phyloP scores from a whole-genome alignment of 2,329 filamentous ascomycete species.

The Talaromyces islandicus region DNA sequence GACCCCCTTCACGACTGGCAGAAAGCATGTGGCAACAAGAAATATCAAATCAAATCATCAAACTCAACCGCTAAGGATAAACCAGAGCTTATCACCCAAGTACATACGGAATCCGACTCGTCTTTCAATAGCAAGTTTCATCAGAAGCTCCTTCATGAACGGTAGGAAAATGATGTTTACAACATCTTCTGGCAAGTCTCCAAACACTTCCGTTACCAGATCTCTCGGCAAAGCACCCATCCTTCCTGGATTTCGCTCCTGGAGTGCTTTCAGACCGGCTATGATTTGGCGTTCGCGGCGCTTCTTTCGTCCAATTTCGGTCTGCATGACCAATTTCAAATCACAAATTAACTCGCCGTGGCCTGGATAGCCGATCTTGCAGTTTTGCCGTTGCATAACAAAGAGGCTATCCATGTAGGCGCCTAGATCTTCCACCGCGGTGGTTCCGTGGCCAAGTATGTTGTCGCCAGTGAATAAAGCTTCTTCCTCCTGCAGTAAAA shows the following conservation, averaged over 20 bases:
- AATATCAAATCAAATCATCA: not conserved
- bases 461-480: constrained; percentile 79
- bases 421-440: constrained; percentile 35
- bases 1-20: too few species aligned
- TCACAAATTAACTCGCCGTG: constrained; percentile 38
- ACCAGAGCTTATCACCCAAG: constrained; percentile 35
- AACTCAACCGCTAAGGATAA: constrained; percentile 7
- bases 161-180: constrained; percentile 36
- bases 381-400: constrained; percentile 29
- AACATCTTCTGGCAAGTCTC: constrained; percentile 26
- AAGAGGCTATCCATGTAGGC: constrained; percentile 30
- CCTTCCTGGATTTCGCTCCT: not conserved
- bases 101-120: constrained; percentile 37
- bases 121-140: constrained; percentile 39
- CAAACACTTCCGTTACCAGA: constrained; percentile 41
- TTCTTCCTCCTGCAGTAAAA: constrained; percentile 64
- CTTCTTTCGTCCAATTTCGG: constrained; percentile 31
- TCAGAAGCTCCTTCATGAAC: constrained; percentile 36
- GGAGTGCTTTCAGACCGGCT: constrained; percentile 20
- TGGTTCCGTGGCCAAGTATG: constrained; percentile 57
- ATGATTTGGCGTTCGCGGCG: constrained; percentile 38
- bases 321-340: constrained; percentile 31
- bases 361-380: constrained; percentile 38
- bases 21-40: not conserved
- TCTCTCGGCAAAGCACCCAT: constrained; percentile 33